A percentile compares a stretch with the other conserved stretches of the same genome.
Conservation (phyloP, 331 rosid species). For the Phaseolus coccineus region DNA sequence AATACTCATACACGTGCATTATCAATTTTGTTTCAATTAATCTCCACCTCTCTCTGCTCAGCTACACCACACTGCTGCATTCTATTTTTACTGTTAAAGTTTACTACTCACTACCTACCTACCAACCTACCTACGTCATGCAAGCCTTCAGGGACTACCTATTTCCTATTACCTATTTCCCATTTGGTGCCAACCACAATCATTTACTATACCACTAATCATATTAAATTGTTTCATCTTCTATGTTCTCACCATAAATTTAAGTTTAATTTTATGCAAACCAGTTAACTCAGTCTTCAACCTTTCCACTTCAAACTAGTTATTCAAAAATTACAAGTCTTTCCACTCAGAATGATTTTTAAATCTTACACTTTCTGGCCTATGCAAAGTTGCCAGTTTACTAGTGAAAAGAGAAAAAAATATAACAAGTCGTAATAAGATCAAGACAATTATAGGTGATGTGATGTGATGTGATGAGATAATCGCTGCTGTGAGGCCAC, state of each 20-base stretch:
- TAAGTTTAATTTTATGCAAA: no score
- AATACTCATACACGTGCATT: conserved; percentile 38
- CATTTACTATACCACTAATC: conserved; percentile 18
- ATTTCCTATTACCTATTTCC: neutral
- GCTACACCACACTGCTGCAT: conserved; percentile 38
- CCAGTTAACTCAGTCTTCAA: neutral
- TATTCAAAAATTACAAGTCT: no score
- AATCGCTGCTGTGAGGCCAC: neutral
- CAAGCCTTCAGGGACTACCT: conserved; percentile 2
- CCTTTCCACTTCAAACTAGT: neutral
- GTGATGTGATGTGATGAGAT: neutral
- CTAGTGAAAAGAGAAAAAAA: neutral
- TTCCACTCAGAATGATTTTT: no score
- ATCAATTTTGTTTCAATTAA: neutral
- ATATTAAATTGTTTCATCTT: conserved; percentile 18
- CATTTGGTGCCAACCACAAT: conserved; percentile 24
- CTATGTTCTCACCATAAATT: neutral
- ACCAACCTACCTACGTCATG: neutral
- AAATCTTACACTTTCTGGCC: no score
- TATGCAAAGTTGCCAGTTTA: neutral
- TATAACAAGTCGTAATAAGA: neutral
- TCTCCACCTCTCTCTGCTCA: neutral
- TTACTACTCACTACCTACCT: neutral
- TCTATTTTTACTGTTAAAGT: conserved; percentile 6
- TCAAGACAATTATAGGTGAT: no score